Evolutionary conservation across 306 rosid species (phyloP), one percentile per base, ranked within the genome.

Genomic region (Gastrolobium bilobum): DNA sequence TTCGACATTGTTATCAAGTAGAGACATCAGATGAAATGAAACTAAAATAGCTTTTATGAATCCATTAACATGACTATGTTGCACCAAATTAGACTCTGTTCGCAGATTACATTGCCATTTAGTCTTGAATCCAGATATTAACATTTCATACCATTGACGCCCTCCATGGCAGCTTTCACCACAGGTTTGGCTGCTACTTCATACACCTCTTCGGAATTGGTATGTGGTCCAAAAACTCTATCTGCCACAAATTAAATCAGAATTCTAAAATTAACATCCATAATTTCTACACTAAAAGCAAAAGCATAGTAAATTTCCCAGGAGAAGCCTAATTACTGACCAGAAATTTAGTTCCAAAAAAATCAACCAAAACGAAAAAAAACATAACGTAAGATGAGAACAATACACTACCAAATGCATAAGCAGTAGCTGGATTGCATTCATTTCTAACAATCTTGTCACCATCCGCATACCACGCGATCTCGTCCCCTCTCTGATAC

Each of bases 141-240:
- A 57, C 1, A 76, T 15, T 54, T 0, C 89, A 42, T 90, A 96
- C 99, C 99, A 79, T 91, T 93, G 84, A 93, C 86, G 68, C 99
- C 99, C 80, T 96, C 99, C 99, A 96, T 96, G 65, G 99, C 96
- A 83, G 97, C 90, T 87, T 90, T 96, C 58, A 96, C 97, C 3
- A 96, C 97, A 57, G 99, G 99, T 80, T 87, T 96, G 8, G 98
- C 98, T 4, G 99, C 99, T 34, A 93, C 97, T 79, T 96, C 99
- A 67, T 96, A 96, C 66, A 96, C 99, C 79, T 93, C 96, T 1
- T 83, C 96, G 1, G 99, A 84, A 79, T 5, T 30, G n/a, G 97
- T 84, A 75, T 96, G 91, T 40, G 86, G 97, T 82, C 99, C 99
- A 81, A 93, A 96, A 68, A 96, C 99, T 84, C 75, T 93, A 93